Evolutionary conservation across 768 basidiomycete species (phyloP), one percentile per base, ranked within the genome.

Genomic region (Trametes cubensis): DNA sequence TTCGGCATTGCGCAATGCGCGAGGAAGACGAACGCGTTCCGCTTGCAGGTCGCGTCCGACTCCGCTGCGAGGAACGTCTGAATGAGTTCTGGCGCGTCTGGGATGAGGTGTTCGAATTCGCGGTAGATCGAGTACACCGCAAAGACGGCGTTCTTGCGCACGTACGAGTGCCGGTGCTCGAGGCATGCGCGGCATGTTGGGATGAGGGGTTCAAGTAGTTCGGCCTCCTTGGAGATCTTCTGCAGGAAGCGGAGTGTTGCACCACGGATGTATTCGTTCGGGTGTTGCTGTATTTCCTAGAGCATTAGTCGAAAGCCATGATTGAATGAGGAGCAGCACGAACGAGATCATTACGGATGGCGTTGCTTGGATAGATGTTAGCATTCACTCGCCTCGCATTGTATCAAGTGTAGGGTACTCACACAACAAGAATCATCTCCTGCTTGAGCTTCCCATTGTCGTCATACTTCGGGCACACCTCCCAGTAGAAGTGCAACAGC

Each of bases 351-450:
- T 98, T 97, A 64, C 95, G 91, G 73, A 98, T 94, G 54, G 97
- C 95, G 72, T 98, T 98, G 66, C 94, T 95, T 69, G 39, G 65
- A 17, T 34, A 39, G 23, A 11, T 41, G 58, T 51, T 48, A 28
- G 56, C 21, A 66, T 61, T 17, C 4, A 52, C 23, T 23, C 14
- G 28, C 13, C 64, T 62, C 45, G 54, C 53, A 26, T 21, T 20
- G n/a, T 39, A 66, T 58, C 26, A 3, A 28, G 7, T 34, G 34
- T 40, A 53, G 11, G 18, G 3, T 15, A 85, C 93, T 73, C 75
- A 95, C 94, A 95, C 95, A 34, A 98, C 96, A 55, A 98, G 85
- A 72, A 98, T 98, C 96, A 98, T 98, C 80, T 99, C 96, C 77
- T 98, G 97, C 83, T 96, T 98, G 67, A 98, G 77, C 78, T 98